phyloP scores from a whole-genome alignment of 805 yeast genomes.

The Saturnispora kantuleensis region DNA sequence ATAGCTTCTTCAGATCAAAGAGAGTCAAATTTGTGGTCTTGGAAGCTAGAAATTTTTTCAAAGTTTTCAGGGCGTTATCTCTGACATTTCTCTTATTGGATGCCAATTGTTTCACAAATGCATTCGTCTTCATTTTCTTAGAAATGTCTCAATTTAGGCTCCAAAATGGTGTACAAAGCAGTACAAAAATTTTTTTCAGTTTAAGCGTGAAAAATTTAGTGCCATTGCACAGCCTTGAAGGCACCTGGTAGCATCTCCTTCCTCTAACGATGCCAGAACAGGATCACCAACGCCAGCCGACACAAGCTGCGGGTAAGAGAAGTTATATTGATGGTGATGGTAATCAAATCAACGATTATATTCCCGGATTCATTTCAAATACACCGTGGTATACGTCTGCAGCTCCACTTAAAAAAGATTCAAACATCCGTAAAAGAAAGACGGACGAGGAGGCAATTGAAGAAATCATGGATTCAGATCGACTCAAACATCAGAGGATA shows the following conservation, averaged over 20 bases:
- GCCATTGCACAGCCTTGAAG: slow-evolving; percentile 1
- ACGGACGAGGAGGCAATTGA: slow-evolving; percentile 18
- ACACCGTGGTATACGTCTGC: slow-evolving; percentile 33
- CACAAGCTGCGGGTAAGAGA: slow-evolving; percentile 11
- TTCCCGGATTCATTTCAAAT: slow-evolving; percentile 31
- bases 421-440: slow-evolving; percentile 22
- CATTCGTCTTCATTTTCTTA: slow-evolving; percentile 27
- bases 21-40: slow-evolving; percentile 33
- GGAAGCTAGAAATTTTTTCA: slow-evolving; percentile 46
- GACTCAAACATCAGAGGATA: slow-evolving; percentile 49
- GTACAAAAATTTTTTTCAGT: background rate
- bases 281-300: background rate
- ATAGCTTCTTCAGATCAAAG: slow-evolving; percentile 66
- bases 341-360: slow-evolving; percentile 28
- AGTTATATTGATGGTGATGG: slow-evolving; percentile 8
- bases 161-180: background rate
- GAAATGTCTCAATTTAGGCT: no score
- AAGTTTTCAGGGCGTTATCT: slow-evolving; percentile 58
- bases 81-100: slow-evolving; percentile 72
- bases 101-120: slow-evolving; percentile 73
- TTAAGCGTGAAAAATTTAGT: background rate
- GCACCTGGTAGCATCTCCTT: background rate
- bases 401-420: slow-evolving; percentile 19
- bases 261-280: background rate
- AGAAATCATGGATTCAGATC: slow-evolving; percentile 28